Percentiles rank a stretch among this genome's conserved stretches.
phyloP scores from a whole-genome alignment of 2,329 filamentous ascomycete species.

The Colletotrichum tamarilloi region DNA sequence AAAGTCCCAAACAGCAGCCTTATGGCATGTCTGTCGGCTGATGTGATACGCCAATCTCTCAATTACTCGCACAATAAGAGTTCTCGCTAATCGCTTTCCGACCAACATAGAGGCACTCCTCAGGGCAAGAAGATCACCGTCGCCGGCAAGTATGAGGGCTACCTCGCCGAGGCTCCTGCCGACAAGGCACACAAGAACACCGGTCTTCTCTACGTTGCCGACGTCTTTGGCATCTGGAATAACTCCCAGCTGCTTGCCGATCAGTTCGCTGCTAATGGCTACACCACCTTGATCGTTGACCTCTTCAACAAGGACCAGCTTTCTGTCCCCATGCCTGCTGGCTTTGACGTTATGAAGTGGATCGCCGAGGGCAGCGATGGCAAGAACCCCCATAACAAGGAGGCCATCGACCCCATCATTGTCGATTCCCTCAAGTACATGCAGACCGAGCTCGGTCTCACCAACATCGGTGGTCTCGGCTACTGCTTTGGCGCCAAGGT shows the following conservation, averaged over 20 bases:
- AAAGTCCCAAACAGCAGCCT: background rate
- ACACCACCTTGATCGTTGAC: conserved; percentile 51
- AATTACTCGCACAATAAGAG: background rate
- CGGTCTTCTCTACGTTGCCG: conserved; percentile 59
- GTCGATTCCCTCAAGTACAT: conserved; percentile 63
- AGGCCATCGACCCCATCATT: conserved; percentile 47
- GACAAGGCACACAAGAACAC: conserved; percentile 51
- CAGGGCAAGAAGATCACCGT: conserved; percentile 59
- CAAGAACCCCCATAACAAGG: conserved; percentile 55
- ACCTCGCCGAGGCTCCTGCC: conserved; percentile 60
- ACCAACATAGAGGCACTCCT: conserved; percentile 55
- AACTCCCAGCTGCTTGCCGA: conserved; percentile 57
- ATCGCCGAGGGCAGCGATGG: conserved; percentile 55
- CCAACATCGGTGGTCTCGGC: conserved; percentile 72
- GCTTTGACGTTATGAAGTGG: conserved; percentile 48
- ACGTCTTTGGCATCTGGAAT: conserved; percentile 63
- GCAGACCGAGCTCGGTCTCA: conserved; percentile 63
- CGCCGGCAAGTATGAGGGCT: conserved; percentile 57
- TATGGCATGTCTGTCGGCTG: background rate
- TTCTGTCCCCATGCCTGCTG: conserved; percentile 56
- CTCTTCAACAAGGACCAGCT: conserved; percentile 51
- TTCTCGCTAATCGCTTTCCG: background rate
- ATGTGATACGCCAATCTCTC: background rate
- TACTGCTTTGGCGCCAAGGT: conserved; percentile 84
- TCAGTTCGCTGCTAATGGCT: conserved; percentile 50